Evolutionary conservation across 164 flowering plant species (phyloP).

Genomic region (Sedum album): DNA sequence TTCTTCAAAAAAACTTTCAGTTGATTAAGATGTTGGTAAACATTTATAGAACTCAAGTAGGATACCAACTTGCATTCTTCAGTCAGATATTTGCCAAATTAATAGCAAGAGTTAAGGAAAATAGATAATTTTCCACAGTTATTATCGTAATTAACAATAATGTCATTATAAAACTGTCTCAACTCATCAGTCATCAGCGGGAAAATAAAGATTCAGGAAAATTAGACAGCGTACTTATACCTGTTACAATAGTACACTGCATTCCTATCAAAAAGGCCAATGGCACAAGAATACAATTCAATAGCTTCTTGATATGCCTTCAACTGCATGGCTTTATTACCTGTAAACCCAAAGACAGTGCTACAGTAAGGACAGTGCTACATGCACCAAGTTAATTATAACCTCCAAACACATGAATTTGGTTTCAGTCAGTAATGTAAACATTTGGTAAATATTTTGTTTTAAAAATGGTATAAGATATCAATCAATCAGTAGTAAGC

Average conservation of each 20-base stretch:
- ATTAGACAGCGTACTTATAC: conserved; percentile 31
- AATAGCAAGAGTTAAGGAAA: too few species aligned
- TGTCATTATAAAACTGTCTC: too few species aligned
- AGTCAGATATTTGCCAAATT: too few species aligned
- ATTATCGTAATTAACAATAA: too few species aligned
- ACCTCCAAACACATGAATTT: neutral
- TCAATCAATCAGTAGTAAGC: neutral
- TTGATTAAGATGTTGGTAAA: too few species aligned
- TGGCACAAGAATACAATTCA: conserved; percentile 71
- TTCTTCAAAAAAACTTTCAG: neutral
- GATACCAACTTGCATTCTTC: neutral
- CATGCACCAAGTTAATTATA: neutral
- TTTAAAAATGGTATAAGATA: neutral
- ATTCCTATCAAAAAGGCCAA: conserved; percentile 65
- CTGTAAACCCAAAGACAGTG: conserved; percentile 25
- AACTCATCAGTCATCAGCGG: too few species aligned
- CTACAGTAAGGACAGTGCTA: neutral
- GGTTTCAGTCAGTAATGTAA: neutral
- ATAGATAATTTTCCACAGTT: too few species aligned
- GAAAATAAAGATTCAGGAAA: too few species aligned
- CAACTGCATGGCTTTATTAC: conserved; percentile 79
- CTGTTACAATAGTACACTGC: conserved; percentile 95
- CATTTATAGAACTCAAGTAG: too few species aligned
- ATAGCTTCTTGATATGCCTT: conserved; percentile 65
- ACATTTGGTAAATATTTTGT: neutral